Evolutionary conservation across 768 basidiomycete species (phyloP).

Genomic region (Inosperma sp.): DNA sequence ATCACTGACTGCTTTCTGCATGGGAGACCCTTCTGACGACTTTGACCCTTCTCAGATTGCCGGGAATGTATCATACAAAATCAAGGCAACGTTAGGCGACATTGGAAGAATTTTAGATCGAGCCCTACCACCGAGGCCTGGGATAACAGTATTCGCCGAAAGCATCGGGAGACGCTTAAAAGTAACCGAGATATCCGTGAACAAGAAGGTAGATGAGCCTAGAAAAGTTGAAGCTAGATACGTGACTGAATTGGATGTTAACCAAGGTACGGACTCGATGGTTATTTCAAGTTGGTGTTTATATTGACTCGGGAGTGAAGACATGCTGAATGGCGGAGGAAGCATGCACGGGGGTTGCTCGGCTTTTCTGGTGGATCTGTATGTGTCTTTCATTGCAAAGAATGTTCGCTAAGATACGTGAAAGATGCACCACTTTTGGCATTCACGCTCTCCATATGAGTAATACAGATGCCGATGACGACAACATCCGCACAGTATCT

Average conservation of each 20-base stretch:
- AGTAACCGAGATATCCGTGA: slow-evolving; percentile 40
- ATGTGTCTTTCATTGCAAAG: slow-evolving; percentile 15
- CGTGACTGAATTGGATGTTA: slow-evolving; percentile 34
- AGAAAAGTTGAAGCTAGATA: slow-evolving; percentile 41
- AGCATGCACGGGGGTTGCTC: slow-evolving; percentile 54
- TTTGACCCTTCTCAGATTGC: neutral
- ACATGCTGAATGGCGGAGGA: slow-evolving; percentile 50
- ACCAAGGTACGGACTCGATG: slow-evolving; percentile 31
- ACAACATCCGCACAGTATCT: slow-evolving; percentile 35
- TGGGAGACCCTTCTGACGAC: too few relatives aligned
- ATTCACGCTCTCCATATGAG: slow-evolving; percentile 31
- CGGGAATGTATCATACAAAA: slow-evolving; percentile 12
- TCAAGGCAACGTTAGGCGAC: slow-evolving; percentile 24
- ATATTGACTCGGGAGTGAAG: slow-evolving; percentile 24
- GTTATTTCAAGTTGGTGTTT: neutral
- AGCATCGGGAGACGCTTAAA: slow-evolving; percentile 22
- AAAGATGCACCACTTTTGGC: slow-evolving; percentile 50
- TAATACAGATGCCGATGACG: slow-evolving; percentile 19
- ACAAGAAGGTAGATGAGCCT: slow-evolving; percentile 42
- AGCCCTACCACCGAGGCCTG: slow-evolving; percentile 7
- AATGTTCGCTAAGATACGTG: neutral
- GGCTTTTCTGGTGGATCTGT: slow-evolving; percentile 52
- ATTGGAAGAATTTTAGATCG: slow-evolving; percentile 15
- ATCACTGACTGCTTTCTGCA: too few relatives aligned
- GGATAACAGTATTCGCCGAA: slow-evolving; percentile 16